A percentile compares a stretch with the other conserved stretches of the same genome.
These are phyloP conservation scores for Mycena venus DNA, from an alignment of 768 basidiomycete genomes.

Conservation along the genomic window DNA sequence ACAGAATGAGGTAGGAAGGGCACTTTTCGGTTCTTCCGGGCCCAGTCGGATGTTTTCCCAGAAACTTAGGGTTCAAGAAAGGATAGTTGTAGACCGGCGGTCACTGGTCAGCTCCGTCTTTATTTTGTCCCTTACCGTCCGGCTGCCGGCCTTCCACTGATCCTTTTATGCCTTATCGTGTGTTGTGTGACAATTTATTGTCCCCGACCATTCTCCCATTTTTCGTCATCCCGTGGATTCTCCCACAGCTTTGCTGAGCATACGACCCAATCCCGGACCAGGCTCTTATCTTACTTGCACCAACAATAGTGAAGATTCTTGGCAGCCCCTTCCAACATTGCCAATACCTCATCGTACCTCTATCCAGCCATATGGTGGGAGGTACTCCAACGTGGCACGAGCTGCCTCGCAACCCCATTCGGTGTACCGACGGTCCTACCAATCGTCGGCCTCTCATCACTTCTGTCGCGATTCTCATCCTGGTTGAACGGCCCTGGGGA, in stretches of 20 bases:
- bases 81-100: neutral
- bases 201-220: neutral
- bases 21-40: too few species aligned
- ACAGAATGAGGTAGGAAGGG: too few species aligned
- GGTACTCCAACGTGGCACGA: constrained; percentile 2
- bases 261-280: neutral
- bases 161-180: neutral
- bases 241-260: constrained; percentile 1
- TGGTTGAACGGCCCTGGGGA: constrained; percentile 28
- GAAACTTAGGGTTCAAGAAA: neutral
- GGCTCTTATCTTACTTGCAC: neutral
- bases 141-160: constrained; percentile 5
- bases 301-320: neutral
- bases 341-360: constrained; percentile 4
- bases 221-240: neutral
- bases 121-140: constrained; percentile 5
- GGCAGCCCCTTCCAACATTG: neutral
- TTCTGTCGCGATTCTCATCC: constrained; percentile 18
- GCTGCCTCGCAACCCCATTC: constrained; percentile 10
- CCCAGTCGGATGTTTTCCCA: neutral
- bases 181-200: neutral
- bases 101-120: neutral
- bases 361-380: neutral
- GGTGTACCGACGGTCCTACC: constrained; percentile 26
- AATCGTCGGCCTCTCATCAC: constrained; percentile 25